Base-by-base conservation (phyloP, 2,329 filamentous ascomycete genomes). In the Claviceps sp. region DNA sequence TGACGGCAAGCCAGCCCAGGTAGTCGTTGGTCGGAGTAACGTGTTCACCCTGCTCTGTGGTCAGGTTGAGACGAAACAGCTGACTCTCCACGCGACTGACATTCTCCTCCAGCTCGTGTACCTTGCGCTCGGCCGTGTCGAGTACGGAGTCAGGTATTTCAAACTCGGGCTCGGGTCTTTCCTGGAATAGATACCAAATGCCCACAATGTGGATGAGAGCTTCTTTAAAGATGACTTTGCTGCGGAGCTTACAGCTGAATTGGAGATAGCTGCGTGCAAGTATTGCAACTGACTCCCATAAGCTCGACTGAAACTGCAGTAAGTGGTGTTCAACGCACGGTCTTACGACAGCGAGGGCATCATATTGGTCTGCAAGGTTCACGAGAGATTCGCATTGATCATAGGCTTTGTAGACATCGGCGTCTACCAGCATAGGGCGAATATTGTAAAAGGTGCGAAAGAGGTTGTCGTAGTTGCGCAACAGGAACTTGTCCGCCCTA, bases 381-480 rank as follows among this genome's bases (percentile, higher is more conserved):
- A 97, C 78, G 2, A 97, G 78, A 13, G 87, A 85, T 69, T 96
- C 95, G 77, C 88, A 95, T 68, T 96, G 88, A 43, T 93, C 84
- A 63, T 96, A 96, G 24, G 90, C 89, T 55, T 89, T 85, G 50
- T 89, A 88, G 57, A 97, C 95, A 65, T 93, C 94, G 65, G 93
- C 77, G 26, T 80, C 78, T 67, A 95, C 90, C 37, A 97, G 77
- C 0, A 81, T 64, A 0, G 91, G 91, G 0, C 88, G 73, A 65
- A 94, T 87, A 67, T 96, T 95, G 75, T 97, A 97, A 73, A 96
- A 95, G 56, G 93, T 85, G 61, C 90, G 86, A 66, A 97, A 94
- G 22, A 97, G 77, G 65, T 96, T 96, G 65, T 95, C 89, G 67
- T 97, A 96, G 70, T 95, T 88, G 60, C 88, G 86, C 46, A 96